phyloP scores from a whole-genome alignment of 257 asterid species.

The Ehretia macrophylla region DNA sequence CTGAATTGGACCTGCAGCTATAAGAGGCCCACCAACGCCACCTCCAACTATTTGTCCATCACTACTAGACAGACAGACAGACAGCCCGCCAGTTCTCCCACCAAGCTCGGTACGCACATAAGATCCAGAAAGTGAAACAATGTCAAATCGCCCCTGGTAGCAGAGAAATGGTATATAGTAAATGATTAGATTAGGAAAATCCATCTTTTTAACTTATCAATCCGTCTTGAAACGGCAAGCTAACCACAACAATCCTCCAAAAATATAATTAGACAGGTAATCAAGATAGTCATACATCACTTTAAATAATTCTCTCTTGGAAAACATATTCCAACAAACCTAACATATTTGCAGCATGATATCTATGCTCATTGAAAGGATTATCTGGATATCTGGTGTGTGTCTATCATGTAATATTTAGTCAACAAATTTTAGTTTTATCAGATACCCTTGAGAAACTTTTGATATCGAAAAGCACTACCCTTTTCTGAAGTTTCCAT shows the following conservation, averaged over 20 bases:
- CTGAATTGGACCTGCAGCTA: constrained; percentile 62
- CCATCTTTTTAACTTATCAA: background rate
- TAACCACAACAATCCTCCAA: background rate
- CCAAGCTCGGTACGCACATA: constrained; percentile 49
- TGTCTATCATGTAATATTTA: too few species aligned
- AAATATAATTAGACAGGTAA: background rate
- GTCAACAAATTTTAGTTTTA: too few species aligned
- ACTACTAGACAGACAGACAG: constrained; percentile 48
- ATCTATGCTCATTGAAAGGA: background rate
- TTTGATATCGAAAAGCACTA: too few species aligned
- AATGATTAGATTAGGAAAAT: constrained; percentile 1
- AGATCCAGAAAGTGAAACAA: constrained; percentile 57
- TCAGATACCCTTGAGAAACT: too few species aligned
- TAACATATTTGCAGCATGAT: background rate
- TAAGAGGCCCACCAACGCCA: constrained; percentile 64
- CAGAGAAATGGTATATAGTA: background rate
- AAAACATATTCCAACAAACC: background rate
- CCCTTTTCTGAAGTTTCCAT: too few species aligned
- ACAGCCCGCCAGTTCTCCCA: constrained; percentile 52
- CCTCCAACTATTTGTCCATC: constrained; percentile 72
- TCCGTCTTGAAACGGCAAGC: background rate
- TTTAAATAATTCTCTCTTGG: background rate
- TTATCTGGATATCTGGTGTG: background rate
- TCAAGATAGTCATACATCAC: background rate
- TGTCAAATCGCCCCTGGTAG: constrained; percentile 54